Percentiles rank a stretch among this genome's conserved stretches.
Evolutionary conservation across 306 rosid genomes (phyloP).

Genomic region (Cotoneaster glaucophyllus): DNA sequence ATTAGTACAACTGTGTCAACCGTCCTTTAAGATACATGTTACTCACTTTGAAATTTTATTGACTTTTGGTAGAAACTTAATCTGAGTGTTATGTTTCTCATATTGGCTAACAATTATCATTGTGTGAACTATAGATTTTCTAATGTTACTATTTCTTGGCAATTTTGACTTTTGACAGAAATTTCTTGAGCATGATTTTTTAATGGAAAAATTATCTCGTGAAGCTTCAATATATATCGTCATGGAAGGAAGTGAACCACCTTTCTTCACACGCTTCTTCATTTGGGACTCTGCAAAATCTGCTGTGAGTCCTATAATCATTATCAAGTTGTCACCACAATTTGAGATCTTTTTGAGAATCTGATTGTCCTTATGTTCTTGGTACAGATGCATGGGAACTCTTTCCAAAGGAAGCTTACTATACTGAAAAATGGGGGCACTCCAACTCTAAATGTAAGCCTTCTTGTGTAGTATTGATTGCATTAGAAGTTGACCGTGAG

Average conservation of each 20-base stretch:
- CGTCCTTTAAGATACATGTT: background rate
- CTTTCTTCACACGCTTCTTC: constrained; percentile 96
- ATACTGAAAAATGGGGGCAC: constrained; percentile 68
- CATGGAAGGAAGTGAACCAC: constrained; percentile 92
- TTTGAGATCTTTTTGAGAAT: constrained; percentile 13
- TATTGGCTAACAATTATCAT: background rate
- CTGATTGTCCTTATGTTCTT: constrained; percentile 17
- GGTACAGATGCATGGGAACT: constrained; percentile 89
- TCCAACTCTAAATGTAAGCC: constrained; percentile 57
- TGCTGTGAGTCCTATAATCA: constrained; percentile 42
- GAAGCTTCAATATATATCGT: constrained; percentile 66
- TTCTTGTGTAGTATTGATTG: constrained; percentile 16
- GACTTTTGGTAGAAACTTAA: background rate
- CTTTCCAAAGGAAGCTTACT: constrained; percentile 86
- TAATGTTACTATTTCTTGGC: constrained; percentile 4
- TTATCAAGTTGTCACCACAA: background rate
- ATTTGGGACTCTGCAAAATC: constrained; percentile 86
- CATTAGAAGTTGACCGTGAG: constrained; percentile 5
- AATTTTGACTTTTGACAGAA: constrained; percentile 45
- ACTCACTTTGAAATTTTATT: background rate
- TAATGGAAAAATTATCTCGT: constrained; percentile 62
- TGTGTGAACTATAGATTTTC: constrained; percentile 12
- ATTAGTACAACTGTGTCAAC: background rate
- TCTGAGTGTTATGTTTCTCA: background rate
- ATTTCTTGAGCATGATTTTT: constrained; percentile 84